A percentile compares a stretch with the other conserved stretches of the same genome.
phyloP scores from a whole-genome alignment of 768 basidiomycete species.

The Guyanaporus albipodus region DNA sequence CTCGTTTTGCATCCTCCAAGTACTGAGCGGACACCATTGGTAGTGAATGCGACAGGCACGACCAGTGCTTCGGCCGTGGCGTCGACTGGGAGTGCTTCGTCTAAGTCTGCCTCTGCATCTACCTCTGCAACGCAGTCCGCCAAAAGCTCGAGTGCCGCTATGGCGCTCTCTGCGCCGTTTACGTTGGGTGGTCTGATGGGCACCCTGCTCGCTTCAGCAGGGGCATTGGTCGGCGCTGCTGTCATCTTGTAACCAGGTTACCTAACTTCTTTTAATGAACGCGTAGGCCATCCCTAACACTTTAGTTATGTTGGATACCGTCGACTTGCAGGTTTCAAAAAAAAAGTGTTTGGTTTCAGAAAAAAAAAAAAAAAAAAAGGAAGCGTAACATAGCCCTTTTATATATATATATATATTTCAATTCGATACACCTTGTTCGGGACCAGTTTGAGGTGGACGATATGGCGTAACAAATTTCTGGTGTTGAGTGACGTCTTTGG shows the following conservation, averaged over 20 bases:
- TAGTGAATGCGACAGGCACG: background rate
- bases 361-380: too few species aligned
- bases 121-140: background rate
- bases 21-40: background rate
- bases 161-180: constrained; percentile 11
- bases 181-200: constrained; percentile 18
- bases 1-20: background rate
- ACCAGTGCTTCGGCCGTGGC: background rate
- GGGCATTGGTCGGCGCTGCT: constrained; percentile 24
- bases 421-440: background rate
- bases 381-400: too few species aligned
- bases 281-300: background rate
- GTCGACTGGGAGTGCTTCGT: background rate
- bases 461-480: too few species aligned
- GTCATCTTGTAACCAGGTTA: constrained; percentile 17
- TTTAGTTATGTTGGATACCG: too few species aligned
- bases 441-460: too few species aligned
- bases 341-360: too few species aligned
- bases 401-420: too few species aligned
- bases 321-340: too few species aligned
- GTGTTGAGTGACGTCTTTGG: too few species aligned
- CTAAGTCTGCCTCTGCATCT: background rate
- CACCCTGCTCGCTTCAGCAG: constrained; percentile 25
- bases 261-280: background rate
- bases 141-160: constrained; percentile 14